Percentiles rank a stretch among this genome's conserved stretches.
Conservation (phyloP, 495 filamentous ascomycete species). For the Talaromyces trachyspermus region DNA sequence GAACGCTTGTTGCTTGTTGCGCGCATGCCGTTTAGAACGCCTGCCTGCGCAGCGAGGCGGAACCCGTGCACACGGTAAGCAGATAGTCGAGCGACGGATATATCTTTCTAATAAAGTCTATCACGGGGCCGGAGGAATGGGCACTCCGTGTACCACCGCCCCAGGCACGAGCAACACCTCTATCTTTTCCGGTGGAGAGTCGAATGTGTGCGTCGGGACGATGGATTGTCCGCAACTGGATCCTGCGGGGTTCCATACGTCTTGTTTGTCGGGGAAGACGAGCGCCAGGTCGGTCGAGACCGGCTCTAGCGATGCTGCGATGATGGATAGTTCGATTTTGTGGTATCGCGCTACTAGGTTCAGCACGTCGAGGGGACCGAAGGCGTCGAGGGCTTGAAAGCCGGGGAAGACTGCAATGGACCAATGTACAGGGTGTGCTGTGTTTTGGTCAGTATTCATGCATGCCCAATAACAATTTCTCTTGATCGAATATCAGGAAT, state of each 20-base stretch:
- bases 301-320: slow-evolving; percentile 46
- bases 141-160: slow-evolving; percentile 49
- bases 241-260: slow-evolving; percentile 6
- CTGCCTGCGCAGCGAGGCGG: slow-evolving; percentile 42
- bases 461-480: neutral
- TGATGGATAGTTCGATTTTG: slow-evolving; percentile 32
- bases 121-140: slow-evolving; percentile 13
- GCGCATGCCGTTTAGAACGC: slow-evolving; percentile 48
- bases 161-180: slow-evolving; percentile 65
- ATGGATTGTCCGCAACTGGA: slow-evolving; percentile 9
- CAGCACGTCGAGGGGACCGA: slow-evolving; percentile 57
- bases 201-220: slow-evolving; percentile 7
- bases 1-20: slow-evolving; percentile 45
- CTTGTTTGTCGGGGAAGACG: slow-evolving; percentile 3
- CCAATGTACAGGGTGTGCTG: slow-evolving; percentile 7
- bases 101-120: slow-evolving; percentile 35
- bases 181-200: slow-evolving; percentile 18
- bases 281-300: slow-evolving; percentile 31
- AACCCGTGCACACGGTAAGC: slow-evolving; percentile 56
- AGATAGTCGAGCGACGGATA: slow-evolving; percentile 31
- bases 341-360: slow-evolving; percentile 40
- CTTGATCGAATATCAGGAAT: too few species aligned
- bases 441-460: neutral
- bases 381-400: slow-evolving; percentile 31
- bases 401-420: slow-evolving; percentile 5